Percentiles rank a stretch among this genome's conserved stretches.
phyloP scores from a whole-genome alignment of 1,284 basidiomycete genomes.

The Ceratobasidium sp. region DNA sequence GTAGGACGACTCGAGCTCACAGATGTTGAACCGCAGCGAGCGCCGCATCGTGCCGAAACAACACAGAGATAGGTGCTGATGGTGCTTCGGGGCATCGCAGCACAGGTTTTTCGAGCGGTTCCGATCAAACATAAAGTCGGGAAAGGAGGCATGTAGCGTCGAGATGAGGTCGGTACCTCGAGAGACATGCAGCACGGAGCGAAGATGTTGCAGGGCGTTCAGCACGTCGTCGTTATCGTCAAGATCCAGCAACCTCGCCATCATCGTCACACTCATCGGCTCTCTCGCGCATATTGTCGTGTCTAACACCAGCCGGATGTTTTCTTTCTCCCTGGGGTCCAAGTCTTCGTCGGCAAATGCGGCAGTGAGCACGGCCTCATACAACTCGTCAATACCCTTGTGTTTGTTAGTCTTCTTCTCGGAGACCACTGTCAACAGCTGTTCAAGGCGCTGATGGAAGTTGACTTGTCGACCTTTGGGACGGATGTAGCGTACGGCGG shows the following conservation, averaged over 20 bases:
- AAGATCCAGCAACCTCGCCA: background rate
- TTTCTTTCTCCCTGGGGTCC: background rate
- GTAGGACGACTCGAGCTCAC: constrained; percentile 14
- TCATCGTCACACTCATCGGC: constrained; percentile 3
- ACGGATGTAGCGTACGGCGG: background rate
- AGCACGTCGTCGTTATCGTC: background rate
- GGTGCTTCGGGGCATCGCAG: background rate
- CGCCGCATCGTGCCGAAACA: constrained; percentile 1
- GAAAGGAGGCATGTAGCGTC: constrained; percentile 14
- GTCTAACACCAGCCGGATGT: constrained; percentile 1
- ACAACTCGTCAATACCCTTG: background rate
- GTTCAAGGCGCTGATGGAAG: background rate
- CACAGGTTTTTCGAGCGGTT: background rate
- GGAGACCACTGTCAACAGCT: too few species aligned
- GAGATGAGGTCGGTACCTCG: background rate
- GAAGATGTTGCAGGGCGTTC: background rate
- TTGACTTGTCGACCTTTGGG: background rate
- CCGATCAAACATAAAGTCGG: constrained; percentile 16
- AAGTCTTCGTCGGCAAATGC: background rate
- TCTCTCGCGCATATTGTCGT: constrained; percentile 20
- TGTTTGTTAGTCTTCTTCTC: too few species aligned
- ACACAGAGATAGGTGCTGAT: background rate
- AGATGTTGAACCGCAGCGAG: constrained; percentile 15
- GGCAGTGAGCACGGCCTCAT: background rate
- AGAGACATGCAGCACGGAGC: background rate